These are phyloP conservation scores for Prototheca stagnorum DNA, from an alignment of 163 green algal species.

Conservation along the genomic window DNA sequence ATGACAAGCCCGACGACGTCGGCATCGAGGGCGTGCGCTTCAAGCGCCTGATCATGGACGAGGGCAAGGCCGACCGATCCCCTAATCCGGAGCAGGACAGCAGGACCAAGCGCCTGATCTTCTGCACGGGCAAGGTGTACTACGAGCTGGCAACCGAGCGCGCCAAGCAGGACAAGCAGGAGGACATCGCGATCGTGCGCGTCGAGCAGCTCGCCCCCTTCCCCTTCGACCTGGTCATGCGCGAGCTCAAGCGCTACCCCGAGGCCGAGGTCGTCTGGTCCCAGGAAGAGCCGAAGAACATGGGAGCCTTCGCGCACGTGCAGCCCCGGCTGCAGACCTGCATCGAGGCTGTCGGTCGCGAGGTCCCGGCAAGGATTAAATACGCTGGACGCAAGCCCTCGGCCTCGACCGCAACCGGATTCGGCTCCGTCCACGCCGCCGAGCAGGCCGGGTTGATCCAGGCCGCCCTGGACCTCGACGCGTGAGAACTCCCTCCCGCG, in stretches of 20 bases:
- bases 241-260: constrained; percentile 88
- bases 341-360: constrained; percentile 31
- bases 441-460: constrained; percentile 34
- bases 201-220: constrained; percentile 79
- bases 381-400: constrained; percentile 68
- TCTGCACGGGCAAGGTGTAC: constrained; percentile 96
- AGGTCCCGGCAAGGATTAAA: constrained; percentile 29
- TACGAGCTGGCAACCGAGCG: constrained; percentile 87
- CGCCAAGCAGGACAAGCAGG: constrained; percentile 41
- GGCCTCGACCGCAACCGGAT: constrained; percentile 83
- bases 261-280: constrained; percentile 76
- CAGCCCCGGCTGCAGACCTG: constrained; percentile 64
- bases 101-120: constrained; percentile 64
- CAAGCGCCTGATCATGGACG: constrained; percentile 97
- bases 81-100: constrained; percentile 42
- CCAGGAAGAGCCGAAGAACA: constrained; percentile 97
- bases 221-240: constrained; percentile 87
- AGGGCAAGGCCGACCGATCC: constrained; percentile 36
- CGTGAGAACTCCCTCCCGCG: too few species aligned
- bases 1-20: constrained; percentile 75
- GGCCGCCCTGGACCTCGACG: constrained; percentile 6
- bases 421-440: constrained; percentile 55
- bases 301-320: constrained; percentile 85
- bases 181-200: constrained; percentile 59
- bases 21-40: constrained; percentile 75